Percentiles rank a stretch among this genome's conserved stretches.
These are phyloP conservation scores for Phytophthora meadii DNA, from an alignment of 352 stramenopile genomes.

Conservation along the genomic window DNA sequence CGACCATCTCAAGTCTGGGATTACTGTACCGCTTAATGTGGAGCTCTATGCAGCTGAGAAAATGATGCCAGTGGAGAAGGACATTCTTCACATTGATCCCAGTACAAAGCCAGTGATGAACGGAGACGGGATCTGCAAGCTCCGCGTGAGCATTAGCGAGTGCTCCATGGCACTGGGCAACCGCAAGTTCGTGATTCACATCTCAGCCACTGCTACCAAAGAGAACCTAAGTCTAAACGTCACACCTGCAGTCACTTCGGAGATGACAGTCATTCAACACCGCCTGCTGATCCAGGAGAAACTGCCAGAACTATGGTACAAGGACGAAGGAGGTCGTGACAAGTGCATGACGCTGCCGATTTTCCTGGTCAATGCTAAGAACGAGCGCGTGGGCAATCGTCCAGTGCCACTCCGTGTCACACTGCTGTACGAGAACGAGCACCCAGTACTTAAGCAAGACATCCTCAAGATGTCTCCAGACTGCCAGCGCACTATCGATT, in stretches of 20 bases:
- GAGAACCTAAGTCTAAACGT: conserved; percentile 57
- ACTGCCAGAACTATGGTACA: conserved; percentile 88
- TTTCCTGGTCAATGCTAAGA: conserved; percentile 81
- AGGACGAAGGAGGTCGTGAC: conserved; percentile 84
- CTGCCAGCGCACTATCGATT: conserved; percentile 88
- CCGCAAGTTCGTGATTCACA: conserved; percentile 87
- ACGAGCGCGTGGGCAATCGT: conserved; percentile 76
- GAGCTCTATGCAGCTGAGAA: conserved; percentile 88
- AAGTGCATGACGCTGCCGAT: conserved; percentile 89
- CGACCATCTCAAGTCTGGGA: conserved; percentile 81
- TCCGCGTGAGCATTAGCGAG: conserved; percentile 81
- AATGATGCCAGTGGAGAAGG: conserved; percentile 81
- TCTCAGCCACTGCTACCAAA: conserved; percentile 66
- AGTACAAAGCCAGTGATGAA: conserved; percentile 85
- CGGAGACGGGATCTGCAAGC: conserved; percentile 83
- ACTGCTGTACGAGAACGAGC: conserved; percentile 89
- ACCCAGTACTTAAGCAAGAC: conserved; percentile 94
- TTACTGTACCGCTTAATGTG: conserved; percentile 81
- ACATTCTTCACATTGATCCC: conserved; percentile 82
- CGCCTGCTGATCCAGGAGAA: conserved; percentile 86
- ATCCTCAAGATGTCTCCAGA: conserved; percentile 92
- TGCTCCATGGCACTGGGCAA: conserved; percentile 89
- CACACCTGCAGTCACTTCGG: conserved; percentile 67
- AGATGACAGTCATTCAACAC: conserved; percentile 89
- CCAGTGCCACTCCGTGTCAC: conserved; percentile 82